Percentiles rank a stretch among this genome's conserved stretches.
These are phyloP conservation scores for Colletotrichum nymphaeae DNA, from an alignment of 2,329 filamentous ascomycete genomes.

Conservation along the genomic window DNA sequence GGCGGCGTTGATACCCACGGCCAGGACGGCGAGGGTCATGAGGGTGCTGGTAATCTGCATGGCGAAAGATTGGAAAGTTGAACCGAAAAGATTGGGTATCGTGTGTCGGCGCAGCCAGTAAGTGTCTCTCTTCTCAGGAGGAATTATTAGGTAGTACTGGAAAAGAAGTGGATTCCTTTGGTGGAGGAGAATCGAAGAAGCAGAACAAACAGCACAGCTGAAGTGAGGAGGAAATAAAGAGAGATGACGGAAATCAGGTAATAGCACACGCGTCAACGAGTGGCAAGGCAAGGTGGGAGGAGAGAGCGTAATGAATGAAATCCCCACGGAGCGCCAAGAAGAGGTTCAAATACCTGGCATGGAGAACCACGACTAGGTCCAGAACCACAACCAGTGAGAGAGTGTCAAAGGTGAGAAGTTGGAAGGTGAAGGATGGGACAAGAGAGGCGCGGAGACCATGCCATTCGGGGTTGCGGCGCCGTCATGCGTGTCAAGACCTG, in stretches of 20 bases:
- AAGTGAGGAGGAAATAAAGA: background rate
- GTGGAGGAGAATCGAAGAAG: slow-evolving; percentile 14
- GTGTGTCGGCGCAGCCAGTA: slow-evolving; percentile 31
- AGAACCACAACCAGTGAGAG: background rate
- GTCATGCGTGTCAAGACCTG: slow-evolving; percentile 31
- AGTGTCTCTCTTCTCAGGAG: background rate
- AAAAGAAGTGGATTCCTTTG: background rate
- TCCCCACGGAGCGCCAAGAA: slow-evolving; percentile 17
- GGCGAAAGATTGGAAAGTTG: background rate
- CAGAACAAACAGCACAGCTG: slow-evolving; percentile 31
- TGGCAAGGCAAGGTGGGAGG: slow-evolving; percentile 18
- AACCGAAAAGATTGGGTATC: background rate
- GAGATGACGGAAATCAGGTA: background rate
- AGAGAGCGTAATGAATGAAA: slow-evolving; percentile 28
- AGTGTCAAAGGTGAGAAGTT: background rate
- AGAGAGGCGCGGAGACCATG: background rate
- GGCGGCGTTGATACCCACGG: slow-evolving; percentile 42
- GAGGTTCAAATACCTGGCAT: slow-evolving; percentile 17
- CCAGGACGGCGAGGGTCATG: slow-evolving; percentile 41
- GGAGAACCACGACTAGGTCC: background rate
- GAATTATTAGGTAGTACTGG: slow-evolving; percentile 19
- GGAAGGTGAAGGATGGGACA: background rate
- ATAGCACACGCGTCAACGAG: slow-evolving; percentile 27
- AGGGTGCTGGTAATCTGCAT: slow-evolving; percentile 30
- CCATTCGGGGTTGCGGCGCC: slow-evolving; percentile 14